A percentile compares a stretch with the other conserved stretches of the same genome.
phyloP scores from a whole-genome alignment of 208 protist species.

The Trypanosoma caninum region DNA sequence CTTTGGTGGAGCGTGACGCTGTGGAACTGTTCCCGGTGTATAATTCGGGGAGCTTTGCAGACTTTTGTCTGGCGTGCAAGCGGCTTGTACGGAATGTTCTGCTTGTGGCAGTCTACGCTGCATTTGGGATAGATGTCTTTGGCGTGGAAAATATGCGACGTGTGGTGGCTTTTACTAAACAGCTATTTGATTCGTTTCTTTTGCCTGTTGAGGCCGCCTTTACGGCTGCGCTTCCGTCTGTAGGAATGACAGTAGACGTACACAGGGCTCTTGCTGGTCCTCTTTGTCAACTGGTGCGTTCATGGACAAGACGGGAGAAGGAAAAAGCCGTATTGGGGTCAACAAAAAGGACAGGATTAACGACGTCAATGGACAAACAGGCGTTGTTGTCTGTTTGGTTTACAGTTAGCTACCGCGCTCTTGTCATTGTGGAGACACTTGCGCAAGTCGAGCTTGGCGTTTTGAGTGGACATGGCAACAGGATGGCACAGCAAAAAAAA shows the following conservation, averaged over 20 bases:
- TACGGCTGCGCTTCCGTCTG: constrained; percentile 30
- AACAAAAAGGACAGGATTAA: background rate
- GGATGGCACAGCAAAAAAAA: constrained; percentile 49
- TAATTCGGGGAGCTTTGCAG: constrained; percentile 7
- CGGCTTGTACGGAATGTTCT: constrained; percentile 20
- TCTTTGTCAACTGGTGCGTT: constrained; percentile 5
- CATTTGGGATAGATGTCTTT: background rate
- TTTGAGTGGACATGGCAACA: constrained; percentile 39
- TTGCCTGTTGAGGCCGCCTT: constrained; percentile 35
- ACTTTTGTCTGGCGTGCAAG: constrained; percentile 13
- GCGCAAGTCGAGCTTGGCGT: constrained; percentile 54
- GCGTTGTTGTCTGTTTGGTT: constrained; percentile 27
- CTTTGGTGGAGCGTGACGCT: constrained; percentile 10
- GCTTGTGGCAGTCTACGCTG: constrained; percentile 14
- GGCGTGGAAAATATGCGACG: background rate
- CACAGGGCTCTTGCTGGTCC: constrained; percentile 33
- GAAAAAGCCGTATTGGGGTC: background rate
- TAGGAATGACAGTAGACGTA: constrained; percentile 44
- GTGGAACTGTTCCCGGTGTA: constrained; percentile 17
- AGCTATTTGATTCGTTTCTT: constrained; percentile 27
- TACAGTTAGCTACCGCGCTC: constrained; percentile 62
- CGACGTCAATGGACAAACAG: background rate
- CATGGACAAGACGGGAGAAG: constrained; percentile 14
- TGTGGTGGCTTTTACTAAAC: constrained; percentile 20
- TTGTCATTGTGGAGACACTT: constrained; percentile 65